These are phyloP conservation scores for Fagus sylvatica DNA, from an alignment of 306 rosid species.

Conservation along the genomic window DNA sequence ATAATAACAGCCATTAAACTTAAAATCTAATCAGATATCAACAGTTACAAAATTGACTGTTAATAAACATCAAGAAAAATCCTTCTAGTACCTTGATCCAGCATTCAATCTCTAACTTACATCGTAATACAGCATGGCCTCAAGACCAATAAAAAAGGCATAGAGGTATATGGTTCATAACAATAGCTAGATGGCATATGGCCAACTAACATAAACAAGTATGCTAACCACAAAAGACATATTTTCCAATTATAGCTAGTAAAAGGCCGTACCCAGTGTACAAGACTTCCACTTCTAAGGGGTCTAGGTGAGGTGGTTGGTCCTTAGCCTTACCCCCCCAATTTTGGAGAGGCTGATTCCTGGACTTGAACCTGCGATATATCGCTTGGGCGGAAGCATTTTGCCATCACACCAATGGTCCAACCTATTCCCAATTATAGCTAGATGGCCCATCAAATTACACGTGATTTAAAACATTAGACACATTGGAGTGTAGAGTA, in stretches of 20 bases:
- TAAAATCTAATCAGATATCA: not conserved
- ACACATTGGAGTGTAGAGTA: not conserved
- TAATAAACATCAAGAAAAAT: not conserved
- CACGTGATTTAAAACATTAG: not conserved
- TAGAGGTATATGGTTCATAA: not conserved
- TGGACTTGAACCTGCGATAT: no score
- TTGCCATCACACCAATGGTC: no score
- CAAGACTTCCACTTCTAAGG: no score
- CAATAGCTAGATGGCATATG: not conserved
- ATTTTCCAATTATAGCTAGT: conserved; percentile 1
- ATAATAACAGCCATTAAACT: not conserved
- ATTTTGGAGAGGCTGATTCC: no score
- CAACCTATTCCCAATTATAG: not conserved
- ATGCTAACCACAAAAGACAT: not conserved
- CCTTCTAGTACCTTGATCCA: not conserved
- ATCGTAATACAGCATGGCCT: not conserved
- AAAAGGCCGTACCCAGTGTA: no score
- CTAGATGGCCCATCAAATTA: not conserved
- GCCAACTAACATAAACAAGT: conserved; percentile 4
- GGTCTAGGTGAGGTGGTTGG: no score
- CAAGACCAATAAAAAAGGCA: not conserved
- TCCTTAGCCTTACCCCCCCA: no score
- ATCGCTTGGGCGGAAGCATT: no score
- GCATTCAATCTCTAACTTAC: not conserved
- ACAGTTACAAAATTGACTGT: not conserved